Base-by-base conservation (phyloP, 164 flowering plant genomes). In the Warburgia ugandensis region DNA sequence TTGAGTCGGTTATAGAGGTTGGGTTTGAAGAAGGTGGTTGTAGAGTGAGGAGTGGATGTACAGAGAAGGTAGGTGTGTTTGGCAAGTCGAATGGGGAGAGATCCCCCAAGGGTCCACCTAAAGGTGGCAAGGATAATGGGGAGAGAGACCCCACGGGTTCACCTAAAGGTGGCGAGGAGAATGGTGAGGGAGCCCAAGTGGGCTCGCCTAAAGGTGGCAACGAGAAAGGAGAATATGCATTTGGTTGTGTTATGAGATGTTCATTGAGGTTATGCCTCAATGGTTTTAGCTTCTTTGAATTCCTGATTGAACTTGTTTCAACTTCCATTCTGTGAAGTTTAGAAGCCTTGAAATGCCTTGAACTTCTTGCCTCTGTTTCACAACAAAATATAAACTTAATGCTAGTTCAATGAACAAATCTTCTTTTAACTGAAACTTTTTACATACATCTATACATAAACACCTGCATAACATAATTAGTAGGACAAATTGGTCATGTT, bases 91-190 rank as follows among this genome's bases (percentile, higher is more conserved):
- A 36, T 13, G 90, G 84, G 9, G 74, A 49, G 4, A 75, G 58
- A 11, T 85, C 69, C 12, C 50, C 48, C 35, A 25, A 27, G 9
- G 56, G 7, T 8, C 43, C 48, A 3, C 80, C 85, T 49, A 58
- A 74, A 10, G 87, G 89, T 22, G 86, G 77, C 44, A 83, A 30
- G 43, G 77, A 51, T n/a, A n/a, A n/a, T n/a, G n/a, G n/a, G n/a
- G n/a, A n/a, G n/a, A n/a, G n/a, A n/a, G n/a, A n/a, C n/a, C n/a
- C n/a, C n/a, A n/a, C n/a, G n/a, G n/a, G n/a, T n/a, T n/a, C n/a
- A n/a, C n/a, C n/a, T n/a, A n/a, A n/a, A n/a, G n/a, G n/a, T n/a
- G n/a, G n/a, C n/a, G n/a, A n/a, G n/a, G n/a, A n/a, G n/a, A n/a
- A n/a, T n/a, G n/a, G n/a, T n/a, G n/a, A n/a, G n/a, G n/a, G n/a